These are phyloP conservation scores for Thielaviopsis punctulata DNA, from an alignment of 2,329 filamentous ascomycete species.

Conservation along the genomic window DNA sequence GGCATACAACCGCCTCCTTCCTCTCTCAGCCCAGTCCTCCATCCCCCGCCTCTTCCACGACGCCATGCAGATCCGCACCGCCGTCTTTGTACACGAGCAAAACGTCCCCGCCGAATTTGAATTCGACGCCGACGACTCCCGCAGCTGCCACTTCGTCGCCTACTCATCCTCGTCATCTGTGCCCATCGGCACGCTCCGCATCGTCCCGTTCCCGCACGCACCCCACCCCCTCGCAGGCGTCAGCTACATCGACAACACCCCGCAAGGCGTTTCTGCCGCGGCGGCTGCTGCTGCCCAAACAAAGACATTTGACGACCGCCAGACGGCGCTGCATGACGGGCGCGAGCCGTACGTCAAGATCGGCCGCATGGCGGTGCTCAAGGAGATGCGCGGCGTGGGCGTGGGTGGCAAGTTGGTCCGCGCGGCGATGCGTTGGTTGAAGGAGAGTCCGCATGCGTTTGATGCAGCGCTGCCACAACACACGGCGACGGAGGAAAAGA, in stretches of 20 bases:
- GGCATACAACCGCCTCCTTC: slow-evolving; percentile 1
- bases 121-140: slow-evolving; percentile 61
- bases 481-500: slow-evolving; percentile 24
- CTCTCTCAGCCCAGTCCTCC: slow-evolving; percentile 21
- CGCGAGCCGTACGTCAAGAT: slow-evolving; percentile 68
- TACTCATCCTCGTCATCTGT: slow-evolving; percentile 44
- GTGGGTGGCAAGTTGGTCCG: slow-evolving; percentile 51
- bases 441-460: slow-evolving; percentile 38
- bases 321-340: slow-evolving; percentile 38
- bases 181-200: slow-evolving; percentile 59
- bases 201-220: slow-evolving; percentile 65
- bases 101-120: slow-evolving; percentile 47
- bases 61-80: slow-evolving; percentile 43
- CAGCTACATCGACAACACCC: slow-evolving; percentile 28
- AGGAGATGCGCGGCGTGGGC: slow-evolving; percentile 45
- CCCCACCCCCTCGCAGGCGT: slow-evolving; percentile 40
- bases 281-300: slow-evolving; percentile 11
- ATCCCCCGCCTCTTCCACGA: slow-evolving; percentile 42
- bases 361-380: slow-evolving; percentile 56
- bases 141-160: slow-evolving; percentile 75
- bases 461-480: slow-evolving; percentile 18
- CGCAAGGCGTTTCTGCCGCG: slow-evolving; percentile 17
- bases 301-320: slow-evolving; percentile 21
- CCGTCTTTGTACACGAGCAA: slow-evolving; percentile 46
- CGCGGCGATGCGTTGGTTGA: slow-evolving; percentile 50